Evolutionary conservation across 192 early-diverging fungal genomes (phyloP).

Genomic region (Coemansia sp.): DNA sequence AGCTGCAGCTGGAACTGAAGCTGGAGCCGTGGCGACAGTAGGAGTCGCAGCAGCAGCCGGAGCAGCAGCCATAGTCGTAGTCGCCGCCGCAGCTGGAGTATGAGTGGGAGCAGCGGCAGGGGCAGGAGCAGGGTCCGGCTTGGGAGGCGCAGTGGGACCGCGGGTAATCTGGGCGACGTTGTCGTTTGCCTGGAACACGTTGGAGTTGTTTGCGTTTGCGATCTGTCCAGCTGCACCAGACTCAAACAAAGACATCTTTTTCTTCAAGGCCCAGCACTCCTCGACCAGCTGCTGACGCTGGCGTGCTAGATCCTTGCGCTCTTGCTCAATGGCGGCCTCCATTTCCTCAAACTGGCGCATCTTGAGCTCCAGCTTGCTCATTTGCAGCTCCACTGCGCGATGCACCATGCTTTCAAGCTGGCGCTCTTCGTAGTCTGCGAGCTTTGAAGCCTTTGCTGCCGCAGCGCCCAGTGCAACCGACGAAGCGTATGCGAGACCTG

Average conservation of each 20-base stretch:
- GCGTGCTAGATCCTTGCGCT: conserved; percentile 75
- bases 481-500: conserved; percentile 73
- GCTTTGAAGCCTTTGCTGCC: conserved; percentile 81
- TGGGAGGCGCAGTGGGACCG: conserved; percentile 34
- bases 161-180: conserved; percentile 28
- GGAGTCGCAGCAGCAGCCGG: neutral
- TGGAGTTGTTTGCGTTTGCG: conserved; percentile 17
- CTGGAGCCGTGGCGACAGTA: neutral
- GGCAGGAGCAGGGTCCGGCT: conserved; percentile 8
- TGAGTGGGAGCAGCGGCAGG: neutral
- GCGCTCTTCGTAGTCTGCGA: conserved; percentile 82
- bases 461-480: conserved; percentile 89
- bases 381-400: conserved; percentile 80
- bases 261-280: conserved; percentile 53
- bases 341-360: conserved; percentile 91
- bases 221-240: conserved; percentile 31
- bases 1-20: neutral
- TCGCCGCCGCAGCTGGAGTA: neutral
- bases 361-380: conserved; percentile 89
- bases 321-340: conserved; percentile 84
- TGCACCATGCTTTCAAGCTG: conserved; percentile 83
- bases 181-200: conserved; percentile 41
- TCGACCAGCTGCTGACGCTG: conserved; percentile 51
- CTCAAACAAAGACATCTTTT: conserved; percentile 52
- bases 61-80: neutral